Evolutionary conservation across 495 filamentous ascomycete genomes (phyloP).

Genomic region (Aspergillus nidulans): DNA sequence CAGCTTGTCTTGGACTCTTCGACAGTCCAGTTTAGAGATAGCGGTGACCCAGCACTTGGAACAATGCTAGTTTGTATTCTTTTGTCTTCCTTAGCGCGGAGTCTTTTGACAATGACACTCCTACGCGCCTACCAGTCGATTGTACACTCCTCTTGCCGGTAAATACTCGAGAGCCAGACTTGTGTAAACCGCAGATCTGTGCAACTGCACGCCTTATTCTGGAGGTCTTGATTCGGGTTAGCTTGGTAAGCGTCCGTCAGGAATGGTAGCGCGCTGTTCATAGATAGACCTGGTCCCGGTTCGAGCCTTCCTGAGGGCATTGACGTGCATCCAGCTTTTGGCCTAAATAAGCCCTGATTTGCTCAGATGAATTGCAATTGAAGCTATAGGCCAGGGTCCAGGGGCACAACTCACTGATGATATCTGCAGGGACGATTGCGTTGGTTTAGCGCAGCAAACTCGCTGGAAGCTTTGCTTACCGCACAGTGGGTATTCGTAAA

Average conservation of each 20-base stretch:
- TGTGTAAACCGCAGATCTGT: background rate
- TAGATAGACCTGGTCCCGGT: too few species aligned
- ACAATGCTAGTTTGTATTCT: background rate
- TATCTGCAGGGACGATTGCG: too few species aligned
- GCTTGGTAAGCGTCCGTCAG: too few species aligned
- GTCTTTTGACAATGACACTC: background rate
- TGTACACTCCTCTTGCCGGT: background rate
- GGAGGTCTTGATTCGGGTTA: too few species aligned
- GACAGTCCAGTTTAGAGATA: background rate
- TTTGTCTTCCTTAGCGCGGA: background rate
- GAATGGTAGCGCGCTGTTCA: too few species aligned
- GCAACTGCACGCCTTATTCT: background rate
- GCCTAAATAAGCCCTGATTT: too few species aligned
- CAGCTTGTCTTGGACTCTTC: background rate
- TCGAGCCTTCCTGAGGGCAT: too few species aligned
- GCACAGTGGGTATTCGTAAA: too few species aligned
- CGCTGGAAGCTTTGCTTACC: background rate
- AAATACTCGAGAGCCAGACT: background rate
- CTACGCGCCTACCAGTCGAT: background rate
- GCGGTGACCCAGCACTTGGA: background rate
- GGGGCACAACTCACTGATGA: background rate
- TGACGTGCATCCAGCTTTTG: too few species aligned
- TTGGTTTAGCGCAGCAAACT: too few species aligned
- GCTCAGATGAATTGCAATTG: too few species aligned
- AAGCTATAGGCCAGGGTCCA: too few species aligned